phyloP scores from a whole-genome alignment of 441 rosid genomes.

The Populus hybrid region DNA sequence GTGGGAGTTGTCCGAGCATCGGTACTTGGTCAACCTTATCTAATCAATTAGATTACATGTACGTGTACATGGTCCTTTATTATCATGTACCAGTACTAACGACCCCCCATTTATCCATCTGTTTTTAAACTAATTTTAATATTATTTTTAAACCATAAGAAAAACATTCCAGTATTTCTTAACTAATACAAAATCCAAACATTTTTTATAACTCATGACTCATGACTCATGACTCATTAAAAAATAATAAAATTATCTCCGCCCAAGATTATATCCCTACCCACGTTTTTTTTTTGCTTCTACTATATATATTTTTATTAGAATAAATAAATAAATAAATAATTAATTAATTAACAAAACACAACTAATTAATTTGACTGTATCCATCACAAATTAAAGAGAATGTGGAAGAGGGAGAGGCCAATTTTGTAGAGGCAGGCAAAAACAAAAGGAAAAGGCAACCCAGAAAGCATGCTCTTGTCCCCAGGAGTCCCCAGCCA shows the following conservation, averaged over 20 bases:
- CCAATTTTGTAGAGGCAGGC: not conserved
- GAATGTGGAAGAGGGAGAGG: not conserved
- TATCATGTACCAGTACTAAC: not conserved
- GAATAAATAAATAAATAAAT: too few relatives aligned
- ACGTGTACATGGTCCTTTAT: not conserved
- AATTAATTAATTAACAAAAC: not conserved
- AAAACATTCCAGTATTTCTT: too few relatives aligned
- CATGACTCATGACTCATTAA: too few relatives aligned
- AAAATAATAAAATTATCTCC: too few relatives aligned
- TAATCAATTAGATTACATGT: not conserved
- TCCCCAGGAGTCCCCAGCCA: not conserved
- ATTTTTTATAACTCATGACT: too few relatives aligned
- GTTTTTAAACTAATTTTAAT: not conserved
- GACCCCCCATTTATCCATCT: not conserved
- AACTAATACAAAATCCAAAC: too few relatives aligned
- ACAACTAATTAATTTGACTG: not conserved
- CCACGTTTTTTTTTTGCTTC: too few relatives aligned
- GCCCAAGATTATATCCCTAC: too few relatives aligned
- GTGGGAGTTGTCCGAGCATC: constrained; percentile 56
- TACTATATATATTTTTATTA: too few relatives aligned
- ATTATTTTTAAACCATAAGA: too few relatives aligned
- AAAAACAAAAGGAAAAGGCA: not conserved
- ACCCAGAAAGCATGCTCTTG: not conserved
- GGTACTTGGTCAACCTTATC: constrained; percentile 60
- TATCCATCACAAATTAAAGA: not conserved